Evolutionary conservation across 2,329 filamentous ascomycete species (phyloP).

Genomic region (Esteya vermicola): DNA sequence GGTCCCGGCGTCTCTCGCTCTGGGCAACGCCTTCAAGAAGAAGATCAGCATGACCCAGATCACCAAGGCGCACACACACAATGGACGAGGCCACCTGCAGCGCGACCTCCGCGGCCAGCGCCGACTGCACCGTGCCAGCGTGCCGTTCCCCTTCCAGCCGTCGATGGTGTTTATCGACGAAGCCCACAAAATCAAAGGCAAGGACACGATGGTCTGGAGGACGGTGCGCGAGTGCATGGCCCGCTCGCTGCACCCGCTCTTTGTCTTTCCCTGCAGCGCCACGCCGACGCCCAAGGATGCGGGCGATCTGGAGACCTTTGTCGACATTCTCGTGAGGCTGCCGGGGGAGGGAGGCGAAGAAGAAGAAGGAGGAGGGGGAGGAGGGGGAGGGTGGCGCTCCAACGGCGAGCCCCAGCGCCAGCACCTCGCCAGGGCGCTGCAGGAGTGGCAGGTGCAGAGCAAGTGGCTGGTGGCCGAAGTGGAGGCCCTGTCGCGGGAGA

Average conservation of each 20-base stretch:
- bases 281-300: slow-evolving; percentile 1
- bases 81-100: neutral
- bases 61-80: neutral
- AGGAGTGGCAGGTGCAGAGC: neutral
- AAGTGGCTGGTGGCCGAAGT: neutral
- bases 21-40: neutral
- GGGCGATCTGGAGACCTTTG: neutral
- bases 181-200: slow-evolving; percentile 1
- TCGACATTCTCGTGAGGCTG: neutral
- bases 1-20: neutral
- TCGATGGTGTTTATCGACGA: slow-evolving; percentile 2
- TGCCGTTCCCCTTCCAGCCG: slow-evolving; percentile 1
- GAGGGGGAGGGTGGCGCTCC: too few relatives aligned
- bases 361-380: too few relatives aligned
- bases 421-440: neutral
- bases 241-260: neutral
- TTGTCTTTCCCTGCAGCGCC: slow-evolving; percentile 1
- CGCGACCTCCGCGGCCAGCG: neutral
- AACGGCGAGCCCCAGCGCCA: neutral
- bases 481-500: neutral
- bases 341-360: too few relatives aligned
- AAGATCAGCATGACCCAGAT: neutral
- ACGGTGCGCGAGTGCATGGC: neutral
- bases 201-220: neutral
- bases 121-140: neutral